Percentiles rank a stretch among this genome's conserved stretches.
Conservation (phyloP, 2,329 filamentous ascomycete genomes). For the Paramyrothecium sp. region DNA sequence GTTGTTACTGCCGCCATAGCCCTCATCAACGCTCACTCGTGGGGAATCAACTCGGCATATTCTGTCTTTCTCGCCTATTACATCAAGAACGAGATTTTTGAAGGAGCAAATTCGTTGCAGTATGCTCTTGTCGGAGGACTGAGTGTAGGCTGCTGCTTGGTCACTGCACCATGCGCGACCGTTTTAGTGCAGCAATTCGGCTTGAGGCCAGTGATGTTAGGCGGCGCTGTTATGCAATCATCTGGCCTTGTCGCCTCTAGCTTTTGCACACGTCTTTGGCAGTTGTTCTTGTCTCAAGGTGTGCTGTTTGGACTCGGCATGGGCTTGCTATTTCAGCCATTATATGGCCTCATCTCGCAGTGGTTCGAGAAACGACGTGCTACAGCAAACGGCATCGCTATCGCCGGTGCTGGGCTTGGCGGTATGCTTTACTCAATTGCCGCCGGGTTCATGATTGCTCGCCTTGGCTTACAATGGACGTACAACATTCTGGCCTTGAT, state of each 20-base stretch:
- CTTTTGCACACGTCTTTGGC: slow-evolving; percentile 69
- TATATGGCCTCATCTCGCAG: slow-evolving; percentile 66
- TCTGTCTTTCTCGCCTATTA: slow-evolving; percentile 57
- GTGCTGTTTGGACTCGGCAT: slow-evolving; percentile 74
- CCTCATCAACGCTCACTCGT: slow-evolving; percentile 67
- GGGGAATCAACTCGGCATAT: slow-evolving; percentile 63
- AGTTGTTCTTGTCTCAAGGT: slow-evolving; percentile 73
- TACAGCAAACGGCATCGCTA: slow-evolving; percentile 68
- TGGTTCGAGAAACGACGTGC: slow-evolving; percentile 71
- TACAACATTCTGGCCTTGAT: slow-evolving; percentile 65
- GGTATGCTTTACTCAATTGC: slow-evolving; percentile 68
- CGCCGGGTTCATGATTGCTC: slow-evolving; percentile 65
- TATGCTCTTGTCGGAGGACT: slow-evolving; percentile 72
- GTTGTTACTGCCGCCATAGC: slow-evolving; percentile 36
- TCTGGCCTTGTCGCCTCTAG: slow-evolving; percentile 67
- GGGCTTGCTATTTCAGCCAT: slow-evolving; percentile 72
- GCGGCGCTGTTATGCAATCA: slow-evolving; percentile 64
- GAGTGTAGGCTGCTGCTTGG: slow-evolving; percentile 47
- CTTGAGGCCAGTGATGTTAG: slow-evolving; percentile 61
- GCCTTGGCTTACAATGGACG: slow-evolving; percentile 63
- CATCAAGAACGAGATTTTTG: slow-evolving; percentile 57
- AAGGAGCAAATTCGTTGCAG: slow-evolving; percentile 60
- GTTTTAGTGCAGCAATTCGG: slow-evolving; percentile 58
- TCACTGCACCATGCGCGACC: slow-evolving; percentile 69
- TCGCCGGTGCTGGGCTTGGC: slow-evolving; percentile 73